Evolutionary conservation across 768 basidiomycete species (phyloP), one percentile per base, ranked within the genome.

Genomic region (Suillus decipiens): DNA sequence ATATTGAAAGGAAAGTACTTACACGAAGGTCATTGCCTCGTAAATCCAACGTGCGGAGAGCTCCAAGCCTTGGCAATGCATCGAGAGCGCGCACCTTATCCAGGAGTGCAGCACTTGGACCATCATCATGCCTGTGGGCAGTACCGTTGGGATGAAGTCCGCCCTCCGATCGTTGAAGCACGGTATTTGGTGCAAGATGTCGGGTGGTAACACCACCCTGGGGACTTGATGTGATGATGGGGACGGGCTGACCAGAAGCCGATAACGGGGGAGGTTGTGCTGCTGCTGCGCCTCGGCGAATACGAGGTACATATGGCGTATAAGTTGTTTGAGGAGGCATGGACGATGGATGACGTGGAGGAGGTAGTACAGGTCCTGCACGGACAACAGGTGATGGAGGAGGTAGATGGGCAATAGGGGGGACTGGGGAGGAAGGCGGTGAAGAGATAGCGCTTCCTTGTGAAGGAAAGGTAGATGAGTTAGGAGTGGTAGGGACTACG

Each of bases 61-160:
- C 87, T 1, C 96, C 97, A 8, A 98, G 74, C 60, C 95, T 79
- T 36, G 96, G 94, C 66, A 98, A 77, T 28, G 86, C 85, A 70
- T 96, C 95, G 71, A 98, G 75, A n/a, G 93, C 92, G 50, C 94
- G 80, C 2, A 97, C 93, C 78, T 94, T 94, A 70, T 92, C 90
- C 68, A 95, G 76, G 65, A 98, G 72, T 19, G 93, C 92, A 11
- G 87, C 86, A 66, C 90, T 92, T 6, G 89, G 90, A 0, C 83
- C 82, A 50, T 77, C 72, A 39, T 79, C 74, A 33, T 69, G 59
- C 19, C 66, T 67, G 3, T 28, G 66, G 22, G 48, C 47, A 8
- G 45, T 11, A 53, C 56, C 37, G 31, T 28, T 43, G 58, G 41
- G 43, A 55, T 17, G 45, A 5, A 45, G 39, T 24, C 60, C 60